Evolutionary conservation across 2,329 filamentous ascomycete species (phyloP).

Genomic region (Penicillium italicum): DNA sequence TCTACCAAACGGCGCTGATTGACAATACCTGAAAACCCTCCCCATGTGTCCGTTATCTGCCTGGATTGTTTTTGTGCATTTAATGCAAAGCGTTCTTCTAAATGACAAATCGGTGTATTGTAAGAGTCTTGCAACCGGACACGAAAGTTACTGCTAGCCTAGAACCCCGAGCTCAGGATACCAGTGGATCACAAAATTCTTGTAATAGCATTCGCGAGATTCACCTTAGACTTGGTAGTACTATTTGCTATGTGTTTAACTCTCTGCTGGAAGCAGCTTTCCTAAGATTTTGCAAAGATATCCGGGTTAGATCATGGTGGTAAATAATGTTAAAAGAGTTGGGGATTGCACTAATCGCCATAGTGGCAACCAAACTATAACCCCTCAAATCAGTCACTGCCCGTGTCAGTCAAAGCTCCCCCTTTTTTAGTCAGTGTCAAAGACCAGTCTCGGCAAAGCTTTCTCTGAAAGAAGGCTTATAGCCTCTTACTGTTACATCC

Average conservation of each 20-base stretch:
- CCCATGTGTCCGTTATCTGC: neutral
- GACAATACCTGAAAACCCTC: neutral
- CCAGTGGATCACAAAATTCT: neutral
- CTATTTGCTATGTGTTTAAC: neutral
- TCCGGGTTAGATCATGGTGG: neutral
- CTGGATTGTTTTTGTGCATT: neutral
- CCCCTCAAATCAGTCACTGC: neutral
- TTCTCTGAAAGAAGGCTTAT: neutral
- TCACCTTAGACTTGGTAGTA: neutral
- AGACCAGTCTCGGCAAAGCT: neutral
- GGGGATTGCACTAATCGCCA: neutral
- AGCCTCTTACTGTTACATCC: neutral
- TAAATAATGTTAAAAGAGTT: neutral
- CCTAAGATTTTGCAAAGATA: neutral
- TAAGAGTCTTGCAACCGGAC: neutral
- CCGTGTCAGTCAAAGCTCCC: neutral
- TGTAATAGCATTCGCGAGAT: neutral
- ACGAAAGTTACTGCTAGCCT: neutral
- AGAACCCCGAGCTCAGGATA: neutral
- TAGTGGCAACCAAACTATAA: neutral
- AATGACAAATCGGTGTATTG: neutral
- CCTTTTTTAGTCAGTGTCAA: neutral
- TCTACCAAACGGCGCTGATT: conserved; percentile 49
- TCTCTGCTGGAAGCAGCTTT: neutral
- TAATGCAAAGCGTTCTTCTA: neutral